These are phyloP conservation scores for Xerocomellus amylosporus DNA, from an alignment of 768 basidiomycete species.

Conservation along the genomic window DNA sequence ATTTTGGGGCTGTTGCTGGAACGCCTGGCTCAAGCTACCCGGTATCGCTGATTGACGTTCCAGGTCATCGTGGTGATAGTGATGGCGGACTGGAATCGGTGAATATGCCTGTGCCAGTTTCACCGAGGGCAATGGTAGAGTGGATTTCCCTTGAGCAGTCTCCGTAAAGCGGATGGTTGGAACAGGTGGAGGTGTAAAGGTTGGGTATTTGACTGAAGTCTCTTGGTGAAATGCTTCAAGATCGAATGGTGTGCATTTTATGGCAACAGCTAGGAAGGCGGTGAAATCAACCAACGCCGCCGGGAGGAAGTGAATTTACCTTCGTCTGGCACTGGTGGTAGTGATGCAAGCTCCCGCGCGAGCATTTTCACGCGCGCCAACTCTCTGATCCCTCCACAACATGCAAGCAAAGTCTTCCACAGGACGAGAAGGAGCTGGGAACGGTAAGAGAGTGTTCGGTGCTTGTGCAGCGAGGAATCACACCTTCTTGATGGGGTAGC, in stretches of 20 bases:
- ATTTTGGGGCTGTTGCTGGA: conserved; percentile 34
- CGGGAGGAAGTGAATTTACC: conserved; percentile 29
- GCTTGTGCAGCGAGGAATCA: conserved; percentile 6
- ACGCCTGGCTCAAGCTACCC: conserved; percentile 34
- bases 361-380: conserved; percentile 78
- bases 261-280: conserved; percentile 46
- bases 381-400: conserved; percentile 91
- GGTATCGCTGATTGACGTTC: conserved; percentile 48
- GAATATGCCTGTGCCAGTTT: conserved; percentile 88
- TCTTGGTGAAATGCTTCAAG: conserved; percentile 88
- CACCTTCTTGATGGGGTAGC: conserved; percentile 97
- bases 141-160: conserved; percentile 27
- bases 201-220: conserved; percentile 93
- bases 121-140: conserved; percentile 41
- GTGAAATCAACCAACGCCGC: conserved; percentile 5
- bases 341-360: conserved; percentile 78
- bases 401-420: conserved; percentile 92
- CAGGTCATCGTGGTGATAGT: conserved; percentile 84
- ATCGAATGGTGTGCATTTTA: conserved; percentile 91
- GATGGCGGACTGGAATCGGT: conserved; percentile 90
- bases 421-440: conserved; percentile 81
- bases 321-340: conserved; percentile 54
- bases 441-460: conserved; percentile 3
- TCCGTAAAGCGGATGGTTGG: conserved; percentile 35
- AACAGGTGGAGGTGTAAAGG: conserved; percentile 67